phyloP scores from a whole-genome alignment of 352 stramenopile genomes.

The Phytophthora hybrid region DNA sequence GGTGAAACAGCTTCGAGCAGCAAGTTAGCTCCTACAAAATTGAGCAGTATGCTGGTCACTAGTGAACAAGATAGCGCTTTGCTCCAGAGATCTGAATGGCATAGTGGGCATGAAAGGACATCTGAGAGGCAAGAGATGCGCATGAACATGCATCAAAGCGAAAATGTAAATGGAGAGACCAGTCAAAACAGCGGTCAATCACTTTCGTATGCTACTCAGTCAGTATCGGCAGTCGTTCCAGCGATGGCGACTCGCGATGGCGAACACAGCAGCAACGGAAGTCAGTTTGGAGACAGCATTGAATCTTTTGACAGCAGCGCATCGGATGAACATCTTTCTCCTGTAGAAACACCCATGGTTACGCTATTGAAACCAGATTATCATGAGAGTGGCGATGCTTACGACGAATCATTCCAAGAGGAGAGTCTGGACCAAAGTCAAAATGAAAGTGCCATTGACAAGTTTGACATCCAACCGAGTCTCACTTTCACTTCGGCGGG shows the following conservation, averaged over 20 bases:
- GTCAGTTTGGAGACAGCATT: constrained; percentile 20
- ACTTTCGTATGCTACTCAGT: background rate
- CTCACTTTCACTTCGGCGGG: background rate
- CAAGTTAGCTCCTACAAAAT: background rate
- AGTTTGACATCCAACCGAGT: constrained; percentile 14
- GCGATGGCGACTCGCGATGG: background rate
- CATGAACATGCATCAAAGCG: background rate
- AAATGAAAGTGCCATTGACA: constrained; percentile 35
- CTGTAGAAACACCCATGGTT: background rate
- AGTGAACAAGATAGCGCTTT: background rate
- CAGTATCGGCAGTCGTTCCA: background rate
- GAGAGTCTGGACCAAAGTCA: constrained; percentile 45
- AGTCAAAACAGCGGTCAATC: constrained; percentile 10
- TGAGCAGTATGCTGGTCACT: background rate
- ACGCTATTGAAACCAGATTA: background rate
- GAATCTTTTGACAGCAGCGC: constrained; percentile 22
- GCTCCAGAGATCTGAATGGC: constrained; percentile 1
- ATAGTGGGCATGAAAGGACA: background rate
- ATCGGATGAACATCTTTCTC: constrained; percentile 3
- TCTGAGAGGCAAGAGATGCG: background rate
- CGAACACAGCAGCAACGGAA: constrained; percentile 14
- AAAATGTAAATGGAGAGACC: constrained; percentile 12
- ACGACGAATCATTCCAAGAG: constrained; percentile 33
- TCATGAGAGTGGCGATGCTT: constrained; percentile 18
- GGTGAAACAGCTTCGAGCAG: constrained; percentile 6